Evolutionary conservation across 805 yeast genomes (phyloP), one percentile per base, ranked within the genome.

Genomic region (Candida michaelii): DNA sequence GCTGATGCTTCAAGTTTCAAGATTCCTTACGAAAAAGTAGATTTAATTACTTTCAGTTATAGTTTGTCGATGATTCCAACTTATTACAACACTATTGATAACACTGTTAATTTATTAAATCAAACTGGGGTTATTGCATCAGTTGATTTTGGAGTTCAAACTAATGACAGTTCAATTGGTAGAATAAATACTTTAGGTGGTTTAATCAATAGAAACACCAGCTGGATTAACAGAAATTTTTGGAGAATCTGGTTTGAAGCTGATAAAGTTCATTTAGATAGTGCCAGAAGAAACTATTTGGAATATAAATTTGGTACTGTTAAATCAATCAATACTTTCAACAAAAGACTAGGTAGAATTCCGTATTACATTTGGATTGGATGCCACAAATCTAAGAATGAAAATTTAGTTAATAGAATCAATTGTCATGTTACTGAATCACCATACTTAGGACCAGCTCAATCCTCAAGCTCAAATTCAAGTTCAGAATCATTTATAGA

Each of bases 191-290:
- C 90, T 7, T 64, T 85, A 27, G 95, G 95, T 40, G 93, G 95
- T 7, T 66, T 81, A 50, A 74, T 74, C 24, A 76, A 79, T 54
- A 73, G 95, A 55, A 85, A 85, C 58, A 81, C 78, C 47, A 83
- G 88, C 19, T 86, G 95, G 95, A 47, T 83, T 43, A 72, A 77
- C 39, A 73, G 95, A 58, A 84, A 87, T 23, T 87, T 86, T 59
- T 86, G 95, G 95, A 76, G 89, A 56, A 68, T 83, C 33, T 87
- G 95, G 95, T 86, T 87, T 61, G 95, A 86, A 62, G 83, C 83
- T 40, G 95, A 86, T 62, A 76, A 82, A 43, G 95, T 86, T 2
- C 83, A 79, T 54, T 73, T 86, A 51, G 95, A 86, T 57, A 80
- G 89, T 24, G 76, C 89, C 6, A 79, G 95, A 66, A 79, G 95